Percentiles rank a stretch among this genome's conserved stretches.
Evolutionary conservation across 257 asterid genomes (phyloP).

Genomic region (Lavandula angustifolia): DNA sequence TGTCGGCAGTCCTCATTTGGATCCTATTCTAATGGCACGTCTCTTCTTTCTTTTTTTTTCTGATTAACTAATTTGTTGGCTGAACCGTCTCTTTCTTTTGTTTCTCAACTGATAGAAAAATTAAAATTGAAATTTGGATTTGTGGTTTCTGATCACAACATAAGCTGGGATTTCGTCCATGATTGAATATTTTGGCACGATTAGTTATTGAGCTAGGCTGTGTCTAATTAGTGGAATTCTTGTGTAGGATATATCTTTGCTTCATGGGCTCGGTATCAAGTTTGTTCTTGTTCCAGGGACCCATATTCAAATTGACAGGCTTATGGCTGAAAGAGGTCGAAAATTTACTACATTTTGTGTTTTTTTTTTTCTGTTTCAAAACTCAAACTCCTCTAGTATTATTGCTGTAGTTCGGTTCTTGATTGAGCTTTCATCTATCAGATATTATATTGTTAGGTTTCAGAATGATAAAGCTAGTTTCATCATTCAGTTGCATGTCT

Average conservation of each 20-base stretch:
- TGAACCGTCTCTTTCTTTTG: constrained; percentile 22
- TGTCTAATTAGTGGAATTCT: constrained; percentile 19
- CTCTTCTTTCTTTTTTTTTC: background rate
- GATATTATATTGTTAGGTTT: background rate
- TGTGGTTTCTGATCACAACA: background rate
- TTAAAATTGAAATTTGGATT: background rate
- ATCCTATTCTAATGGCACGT: constrained; percentile 69
- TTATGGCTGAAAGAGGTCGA: constrained; percentile 66
- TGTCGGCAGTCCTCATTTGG: constrained; percentile 65
- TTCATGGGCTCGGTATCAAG: constrained; percentile 85
- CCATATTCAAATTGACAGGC: constrained; percentile 75
- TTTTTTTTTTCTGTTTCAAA: background rate
- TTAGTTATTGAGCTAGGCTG: constrained; percentile 6
- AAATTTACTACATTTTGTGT: background rate
- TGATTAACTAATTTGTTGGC: background rate
- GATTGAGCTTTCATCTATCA: constrained; percentile 10
- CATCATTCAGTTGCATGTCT: constrained; percentile 18
- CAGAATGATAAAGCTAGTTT: constrained; percentile 15
- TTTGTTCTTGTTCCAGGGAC: constrained; percentile 88
- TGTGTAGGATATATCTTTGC: constrained; percentile 77
- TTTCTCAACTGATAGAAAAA: constrained; percentile 5
- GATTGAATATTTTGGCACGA: constrained; percentile 1
- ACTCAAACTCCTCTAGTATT: background rate
- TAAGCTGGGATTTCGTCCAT: constrained; percentile 6
- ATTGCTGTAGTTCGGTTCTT: background rate